Evolutionary conservation across 1,284 basidiomycete genomes (phyloP).

Genomic region (Earliella scabrosa): DNA sequence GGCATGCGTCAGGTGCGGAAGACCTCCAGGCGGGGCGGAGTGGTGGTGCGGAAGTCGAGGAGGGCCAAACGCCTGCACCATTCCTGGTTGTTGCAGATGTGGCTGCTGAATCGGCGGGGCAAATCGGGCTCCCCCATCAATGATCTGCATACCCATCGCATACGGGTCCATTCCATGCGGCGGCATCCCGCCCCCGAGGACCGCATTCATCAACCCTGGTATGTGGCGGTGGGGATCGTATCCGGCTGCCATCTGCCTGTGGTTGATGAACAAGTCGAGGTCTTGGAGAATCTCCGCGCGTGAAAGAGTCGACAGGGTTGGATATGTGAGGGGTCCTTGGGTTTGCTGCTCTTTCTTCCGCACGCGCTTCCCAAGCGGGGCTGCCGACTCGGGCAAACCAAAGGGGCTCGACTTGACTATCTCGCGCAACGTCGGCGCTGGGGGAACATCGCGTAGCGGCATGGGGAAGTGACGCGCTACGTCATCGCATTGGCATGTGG

Average conservation of each 20-base stretch:
- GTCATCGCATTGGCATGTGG: background rate
- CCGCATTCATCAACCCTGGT: constrained; percentile 34
- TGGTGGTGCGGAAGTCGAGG: constrained; percentile 34
- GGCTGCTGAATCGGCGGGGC: constrained; percentile 24
- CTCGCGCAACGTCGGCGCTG: constrained; percentile 39
- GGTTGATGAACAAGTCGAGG: constrained; percentile 56
- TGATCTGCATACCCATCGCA: constrained; percentile 25
- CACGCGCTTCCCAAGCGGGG: constrained; percentile 16
- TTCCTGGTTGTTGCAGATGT: constrained; percentile 18
- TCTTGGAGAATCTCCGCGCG: constrained; percentile 56
- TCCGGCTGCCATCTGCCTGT: constrained; percentile 38
- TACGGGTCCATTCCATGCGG: constrained; percentile 30
- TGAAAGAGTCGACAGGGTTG: constrained; percentile 56
- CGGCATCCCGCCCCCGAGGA: constrained; percentile 32
- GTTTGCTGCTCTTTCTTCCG: constrained; percentile 21
- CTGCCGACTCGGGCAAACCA: constrained; percentile 21
- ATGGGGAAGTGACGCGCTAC: constrained; percentile 40
- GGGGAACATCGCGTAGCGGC: constrained; percentile 34
- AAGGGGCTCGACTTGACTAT: constrained; percentile 38
- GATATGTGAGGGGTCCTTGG: constrained; percentile 46
- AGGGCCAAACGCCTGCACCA: constrained; percentile 27
- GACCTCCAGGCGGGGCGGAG: constrained; percentile 28
- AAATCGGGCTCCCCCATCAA: constrained; percentile 29
- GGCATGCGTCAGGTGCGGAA: constrained; percentile 26
- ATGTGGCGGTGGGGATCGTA: constrained; percentile 27